phyloP scores from a whole-genome alignment of 768 basidiomycete species.

The Boletus edulis region DNA sequence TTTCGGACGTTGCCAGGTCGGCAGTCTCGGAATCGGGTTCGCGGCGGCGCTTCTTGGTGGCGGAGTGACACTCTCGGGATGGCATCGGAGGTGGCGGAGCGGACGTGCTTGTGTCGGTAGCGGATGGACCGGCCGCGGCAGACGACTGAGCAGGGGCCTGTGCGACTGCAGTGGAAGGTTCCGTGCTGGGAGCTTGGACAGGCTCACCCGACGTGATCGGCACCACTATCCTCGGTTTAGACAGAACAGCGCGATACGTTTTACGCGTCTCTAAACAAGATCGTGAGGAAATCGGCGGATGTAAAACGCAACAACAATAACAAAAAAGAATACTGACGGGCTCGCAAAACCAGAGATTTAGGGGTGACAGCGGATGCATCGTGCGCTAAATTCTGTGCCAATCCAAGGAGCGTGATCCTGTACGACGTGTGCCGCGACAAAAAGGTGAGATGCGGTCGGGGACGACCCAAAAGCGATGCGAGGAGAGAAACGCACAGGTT shows the following conservation, averaged over 20 bases:
- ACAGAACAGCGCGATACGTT: slow-evolving; percentile 77
- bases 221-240: slow-evolving; percentile 67
- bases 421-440: neutral
- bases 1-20: neutral
- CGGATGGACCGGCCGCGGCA: neutral
- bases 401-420: slow-evolving; percentile 65
- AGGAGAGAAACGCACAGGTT: slow-evolving; percentile 58
- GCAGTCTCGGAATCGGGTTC: slow-evolving; percentile 14
- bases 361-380: slow-evolving; percentile 57
- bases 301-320: neutral
- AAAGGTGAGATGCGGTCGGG: too few relatives aligned
- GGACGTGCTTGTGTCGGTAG: neutral
- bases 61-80: neutral
- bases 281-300: neutral
- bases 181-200: neutral
- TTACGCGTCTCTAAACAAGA: slow-evolving; percentile 66
- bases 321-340: slow-evolving; percentile 49
- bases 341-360: slow-evolving; percentile 67
- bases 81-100: neutral
- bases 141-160: neutral
- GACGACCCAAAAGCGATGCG: too few relatives aligned
- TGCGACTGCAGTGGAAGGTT: neutral
- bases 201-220: slow-evolving; percentile 30
- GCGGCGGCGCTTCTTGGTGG: slow-evolving; percentile 21
- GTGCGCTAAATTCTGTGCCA: slow-evolving; percentile 68